These are phyloP conservation scores for Ogataea zsoltii DNA, from an alignment of 805 yeast genomes.

Conservation along the genomic window DNA sequence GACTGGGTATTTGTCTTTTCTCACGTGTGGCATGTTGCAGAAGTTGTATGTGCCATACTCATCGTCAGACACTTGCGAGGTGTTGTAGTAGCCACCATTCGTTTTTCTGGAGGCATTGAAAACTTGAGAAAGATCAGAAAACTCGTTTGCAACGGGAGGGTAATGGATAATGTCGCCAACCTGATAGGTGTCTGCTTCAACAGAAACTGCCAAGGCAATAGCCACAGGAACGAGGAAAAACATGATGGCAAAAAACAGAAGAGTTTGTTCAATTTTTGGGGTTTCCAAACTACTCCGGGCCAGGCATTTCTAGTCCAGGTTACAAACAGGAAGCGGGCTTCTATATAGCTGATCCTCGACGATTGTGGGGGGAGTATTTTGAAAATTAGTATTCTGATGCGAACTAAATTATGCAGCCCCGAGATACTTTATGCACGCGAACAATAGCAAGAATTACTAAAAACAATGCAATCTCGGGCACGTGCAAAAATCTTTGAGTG, in stretches of 20 bases:
- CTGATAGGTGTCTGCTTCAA: background rate
- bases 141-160: slow-evolving; percentile 16
- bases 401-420: no score
- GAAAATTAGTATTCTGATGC: no score
- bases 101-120: slow-evolving; percentile 27
- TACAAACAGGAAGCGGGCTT: no score
- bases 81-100: slow-evolving; percentile 29
- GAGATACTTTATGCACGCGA: no score
- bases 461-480: background rate
- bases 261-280: background rate
- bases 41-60: slow-evolving; percentile 40
- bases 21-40: slow-evolving; percentile 48
- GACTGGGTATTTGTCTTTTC: slow-evolving; percentile 32
- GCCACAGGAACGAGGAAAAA: background rate
- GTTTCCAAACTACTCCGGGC: background rate
- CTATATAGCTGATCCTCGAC: no score
- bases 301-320: no score
- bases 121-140: slow-evolving; percentile 25
- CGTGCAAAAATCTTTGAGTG: background rate
- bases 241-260: background rate
- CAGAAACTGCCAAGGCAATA: background rate
- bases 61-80: slow-evolving; percentile 26
- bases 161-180: slow-evolving; percentile 15
- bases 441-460: no score
- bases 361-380: no score